Evolutionary conservation across 1,284 basidiomycete species (phyloP).

Genomic region (Ceratobasidium sp.): DNA sequence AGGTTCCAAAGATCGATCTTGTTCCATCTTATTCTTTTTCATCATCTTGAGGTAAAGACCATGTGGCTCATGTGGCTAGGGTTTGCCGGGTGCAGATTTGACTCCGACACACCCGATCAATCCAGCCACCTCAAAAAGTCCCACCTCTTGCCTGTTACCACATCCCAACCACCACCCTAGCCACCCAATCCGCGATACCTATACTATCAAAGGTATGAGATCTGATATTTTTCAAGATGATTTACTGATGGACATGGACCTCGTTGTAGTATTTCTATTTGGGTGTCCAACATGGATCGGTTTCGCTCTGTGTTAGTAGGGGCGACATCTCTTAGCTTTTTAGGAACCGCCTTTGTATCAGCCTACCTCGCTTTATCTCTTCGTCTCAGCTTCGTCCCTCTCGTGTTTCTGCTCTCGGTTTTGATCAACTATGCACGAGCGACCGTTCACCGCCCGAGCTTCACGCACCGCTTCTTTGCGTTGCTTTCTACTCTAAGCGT

Average conservation of each 20-base stretch:
- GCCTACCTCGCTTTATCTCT: conserved; percentile 37
- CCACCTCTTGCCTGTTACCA: not conserved
- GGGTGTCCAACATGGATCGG: not conserved
- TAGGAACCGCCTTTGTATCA: not conserved
- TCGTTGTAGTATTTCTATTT: not conserved
- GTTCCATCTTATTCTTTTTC: conserved; percentile 17
- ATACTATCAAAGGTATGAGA: not conserved
- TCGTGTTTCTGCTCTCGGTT: conserved; percentile 22
- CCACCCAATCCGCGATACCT: no score
- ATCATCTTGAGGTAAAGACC: not conserved
- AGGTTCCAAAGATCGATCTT: conserved; percentile 23
- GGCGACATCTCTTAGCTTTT: conserved; percentile 13
- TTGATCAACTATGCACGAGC: conserved; percentile 24
- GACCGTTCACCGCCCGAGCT: conserved; percentile 1
- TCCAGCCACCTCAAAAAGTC: conserved; percentile 1
- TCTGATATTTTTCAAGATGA: not conserved
- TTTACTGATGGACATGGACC: not conserved
- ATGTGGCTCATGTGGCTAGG: conserved; percentile 21
- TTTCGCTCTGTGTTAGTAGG: conserved; percentile 4
- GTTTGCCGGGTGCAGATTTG: conserved; percentile 26
- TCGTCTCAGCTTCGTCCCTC: conserved; percentile 33
- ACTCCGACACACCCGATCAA: conserved; percentile 4
- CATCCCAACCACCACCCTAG: not conserved
- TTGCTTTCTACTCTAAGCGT: conserved; percentile 26
- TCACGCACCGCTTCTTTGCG: conserved; percentile 12